A percentile compares a stretch with the other conserved stretches of the same genome.
Conservation (phyloP, 169 alveolate species). For the Plasmodium gonderi region DNA sequence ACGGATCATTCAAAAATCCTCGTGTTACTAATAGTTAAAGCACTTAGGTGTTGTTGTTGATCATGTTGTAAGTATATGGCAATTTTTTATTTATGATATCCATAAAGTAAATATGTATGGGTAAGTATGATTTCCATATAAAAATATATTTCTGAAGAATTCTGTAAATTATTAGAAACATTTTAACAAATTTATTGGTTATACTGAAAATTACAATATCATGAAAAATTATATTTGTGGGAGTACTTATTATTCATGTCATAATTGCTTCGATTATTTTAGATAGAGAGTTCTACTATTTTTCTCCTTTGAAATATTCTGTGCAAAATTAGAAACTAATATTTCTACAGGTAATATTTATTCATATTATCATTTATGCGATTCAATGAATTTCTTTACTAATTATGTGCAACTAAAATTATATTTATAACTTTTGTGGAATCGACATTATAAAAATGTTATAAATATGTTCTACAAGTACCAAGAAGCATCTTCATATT, state of each 20-base stretch:
- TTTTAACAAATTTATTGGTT: background rate
- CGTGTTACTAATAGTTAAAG: background rate
- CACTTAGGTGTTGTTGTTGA: background rate
- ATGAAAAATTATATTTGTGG: background rate
- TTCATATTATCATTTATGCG: background rate
- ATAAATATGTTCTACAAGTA: background rate
- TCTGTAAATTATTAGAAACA: background rate
- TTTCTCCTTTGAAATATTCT: background rate
- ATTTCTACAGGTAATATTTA: background rate
- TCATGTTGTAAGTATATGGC: background rate
- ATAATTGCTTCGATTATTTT: background rate
- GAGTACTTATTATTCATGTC: background rate
- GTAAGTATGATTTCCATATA: background rate
- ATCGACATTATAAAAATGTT: background rate
- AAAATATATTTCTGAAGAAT: background rate
- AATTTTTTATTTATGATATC: background rate
- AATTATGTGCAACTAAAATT: background rate
- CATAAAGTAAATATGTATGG: background rate
- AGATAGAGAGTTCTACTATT: background rate
- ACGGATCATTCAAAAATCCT: background rate
- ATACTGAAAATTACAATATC: background rate
- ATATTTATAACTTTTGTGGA: background rate
- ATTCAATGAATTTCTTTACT: background rate
- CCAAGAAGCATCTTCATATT: background rate
- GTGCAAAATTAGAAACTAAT: background rate